Base-by-base conservation (phyloP, 257 asterid species). In the Plantago major region DNA sequence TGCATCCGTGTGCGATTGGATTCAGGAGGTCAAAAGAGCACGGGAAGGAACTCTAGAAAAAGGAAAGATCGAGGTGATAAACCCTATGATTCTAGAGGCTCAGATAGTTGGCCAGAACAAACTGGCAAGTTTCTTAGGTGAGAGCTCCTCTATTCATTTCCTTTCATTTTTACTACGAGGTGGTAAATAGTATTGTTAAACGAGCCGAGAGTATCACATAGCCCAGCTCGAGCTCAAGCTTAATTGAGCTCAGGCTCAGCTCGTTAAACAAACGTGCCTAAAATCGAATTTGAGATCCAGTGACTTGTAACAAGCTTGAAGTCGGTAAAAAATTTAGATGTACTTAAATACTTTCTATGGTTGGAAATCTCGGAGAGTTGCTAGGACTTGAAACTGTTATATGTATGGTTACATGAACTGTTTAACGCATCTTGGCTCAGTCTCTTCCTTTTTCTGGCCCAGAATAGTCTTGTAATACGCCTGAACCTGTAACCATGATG, bases 51-150 rank as follows among this genome's bases (percentile, higher is more conserved):
- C 69, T 84, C 87, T 58, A 81, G 86, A 81, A 92, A 92, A 81
- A 81, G 99, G 78, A 92, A 92, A 79, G 79, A 58, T 18, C 85
- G 95, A 59, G 81, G 81, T 73, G 85, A 67, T 67, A 84, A 76
- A 70, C 87, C 78, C 10, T 92, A 84, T 73, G 99, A 92, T 69
- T 64, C 76, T 62, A 89, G 99, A 79, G 96, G 97, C 72, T 80
- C 99, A 42, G 89, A 85, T 11, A 80, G 72, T 77, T 92, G 96
- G 96, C 95, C 97, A 44, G 86, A 78, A 71, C 69, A 79, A 63
- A 72, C 67, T 54, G 99, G 96, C 73, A 92, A 92, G 81, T 89
- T 89, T 74, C 91, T 92, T 52, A 86, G 97, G 99, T 89, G 76
- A 81, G 44, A 60, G 51, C 60, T 64, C 49, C n/a, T 67, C 28